These are phyloP conservation scores for Psilocybe subaeruginosa DNA, from an alignment of 768 basidiomycete species.

Conservation along the genomic window DNA sequence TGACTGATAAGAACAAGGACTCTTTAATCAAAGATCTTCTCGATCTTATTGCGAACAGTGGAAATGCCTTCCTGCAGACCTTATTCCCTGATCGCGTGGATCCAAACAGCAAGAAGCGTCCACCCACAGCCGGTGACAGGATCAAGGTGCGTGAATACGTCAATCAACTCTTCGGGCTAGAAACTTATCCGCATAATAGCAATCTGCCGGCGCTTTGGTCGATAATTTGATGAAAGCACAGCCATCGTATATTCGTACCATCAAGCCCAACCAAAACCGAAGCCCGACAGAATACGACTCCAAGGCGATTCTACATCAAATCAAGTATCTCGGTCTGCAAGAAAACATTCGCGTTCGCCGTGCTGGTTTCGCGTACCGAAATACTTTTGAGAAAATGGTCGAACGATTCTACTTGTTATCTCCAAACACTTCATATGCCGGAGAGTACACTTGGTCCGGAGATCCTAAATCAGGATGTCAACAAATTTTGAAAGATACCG, in stretches of 20 bases:
- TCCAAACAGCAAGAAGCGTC: slow-evolving; percentile 95
- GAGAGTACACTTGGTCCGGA: slow-evolving; percentile 97
- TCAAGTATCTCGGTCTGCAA: slow-evolving; percentile 98
- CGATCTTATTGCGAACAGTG: slow-evolving; percentile 81
- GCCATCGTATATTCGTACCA: slow-evolving; percentile 98
- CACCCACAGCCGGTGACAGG: slow-evolving; percentile 96
- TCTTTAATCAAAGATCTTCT: slow-evolving; percentile 92
- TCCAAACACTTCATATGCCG: slow-evolving; percentile 94
- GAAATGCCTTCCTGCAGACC: slow-evolving; percentile 83
- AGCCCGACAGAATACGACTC: slow-evolving; percentile 90
- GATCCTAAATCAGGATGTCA: slow-evolving; percentile 91
- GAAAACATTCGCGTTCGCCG: slow-evolving; percentile 98
- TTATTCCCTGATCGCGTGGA: slow-evolving; percentile 96
- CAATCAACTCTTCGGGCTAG: background rate
- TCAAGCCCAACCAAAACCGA: slow-evolving; percentile 98
- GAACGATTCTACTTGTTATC: slow-evolving; percentile 97
- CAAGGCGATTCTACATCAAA: slow-evolving; percentile 96
- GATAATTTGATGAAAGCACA: slow-evolving; percentile 97
- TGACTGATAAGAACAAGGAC: slow-evolving; percentile 99
- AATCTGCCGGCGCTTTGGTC: slow-evolving; percentile 94
- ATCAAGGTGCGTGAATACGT: slow-evolving; percentile 69
- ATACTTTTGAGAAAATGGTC: slow-evolving; percentile 99
- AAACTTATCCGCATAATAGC: slow-evolving; percentile 38
- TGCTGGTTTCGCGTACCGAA: slow-evolving; percentile 97
- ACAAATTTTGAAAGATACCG: slow-evolving; percentile 91